Evolutionary conservation across 2,329 filamentous ascomycete genomes (phyloP).

Genomic region (Aspergillus awamori): DNA sequence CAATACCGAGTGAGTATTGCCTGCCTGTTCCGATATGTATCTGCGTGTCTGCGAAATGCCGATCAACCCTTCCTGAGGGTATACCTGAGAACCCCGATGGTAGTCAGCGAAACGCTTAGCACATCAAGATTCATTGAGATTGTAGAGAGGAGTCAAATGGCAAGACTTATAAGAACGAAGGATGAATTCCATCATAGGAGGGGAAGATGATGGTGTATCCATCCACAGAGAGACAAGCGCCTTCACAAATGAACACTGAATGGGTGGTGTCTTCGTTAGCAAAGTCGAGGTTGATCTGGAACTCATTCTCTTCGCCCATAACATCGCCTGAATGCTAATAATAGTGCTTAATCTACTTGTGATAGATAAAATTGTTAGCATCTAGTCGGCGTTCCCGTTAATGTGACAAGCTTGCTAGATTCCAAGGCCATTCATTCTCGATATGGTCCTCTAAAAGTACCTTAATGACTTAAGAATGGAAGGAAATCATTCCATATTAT

Average conservation of each 20-base stretch:
- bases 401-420: too few species aligned
- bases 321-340: not conserved
- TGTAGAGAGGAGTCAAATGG: not conserved
- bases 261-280: not conserved
- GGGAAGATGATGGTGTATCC: not conserved
- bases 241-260: not conserved
- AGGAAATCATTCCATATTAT: not conserved
- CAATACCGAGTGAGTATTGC: too few species aligned
- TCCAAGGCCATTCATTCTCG: too few species aligned
- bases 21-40: too few species aligned
- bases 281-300: not conserved
- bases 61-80: not conserved
- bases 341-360: too few species aligned
- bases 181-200: not conserved
- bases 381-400: too few species aligned
- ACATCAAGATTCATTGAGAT: not conserved
- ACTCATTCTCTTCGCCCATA: not conserved
- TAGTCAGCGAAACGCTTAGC: not conserved
- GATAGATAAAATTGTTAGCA: too few species aligned
- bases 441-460: too few species aligned
- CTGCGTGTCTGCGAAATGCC: too few species aligned
- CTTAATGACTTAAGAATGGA: too few species aligned
- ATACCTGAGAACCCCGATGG: not conserved
- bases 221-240: not conserved
- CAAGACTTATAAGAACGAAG: too few species aligned